These are phyloP conservation scores for Coemansia sp. DNA, from an alignment of 192 early-diverging fungal species.

Conservation along the genomic window DNA sequence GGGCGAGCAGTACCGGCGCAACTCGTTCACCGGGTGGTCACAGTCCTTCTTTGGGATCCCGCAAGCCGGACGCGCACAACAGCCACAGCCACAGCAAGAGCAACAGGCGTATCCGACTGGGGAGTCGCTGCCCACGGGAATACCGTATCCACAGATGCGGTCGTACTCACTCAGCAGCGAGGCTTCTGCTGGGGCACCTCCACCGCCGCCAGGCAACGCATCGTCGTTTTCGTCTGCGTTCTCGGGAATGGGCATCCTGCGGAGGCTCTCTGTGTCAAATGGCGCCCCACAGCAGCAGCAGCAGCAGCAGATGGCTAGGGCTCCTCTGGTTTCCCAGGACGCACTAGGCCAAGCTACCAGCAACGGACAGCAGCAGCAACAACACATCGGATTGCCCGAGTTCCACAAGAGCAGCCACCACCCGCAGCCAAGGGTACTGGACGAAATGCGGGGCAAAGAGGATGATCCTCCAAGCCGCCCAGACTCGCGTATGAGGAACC, in stretches of 20 bases:
- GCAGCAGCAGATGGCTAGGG: background rate
- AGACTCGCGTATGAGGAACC: slow-evolving; percentile 49
- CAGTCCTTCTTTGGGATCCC: slow-evolving; percentile 33
- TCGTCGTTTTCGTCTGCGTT: slow-evolving; percentile 28
- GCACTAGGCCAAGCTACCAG: slow-evolving; percentile 6
- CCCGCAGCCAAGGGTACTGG: slow-evolving; percentile 26
- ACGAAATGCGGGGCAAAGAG: slow-evolving; percentile 22
- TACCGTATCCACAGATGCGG: slow-evolving; percentile 7
- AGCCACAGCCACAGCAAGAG: slow-evolving; percentile 2
- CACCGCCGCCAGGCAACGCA: slow-evolving; percentile 4
- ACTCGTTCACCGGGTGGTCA: slow-evolving; percentile 39
- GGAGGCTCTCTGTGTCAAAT: slow-evolving; percentile 38
- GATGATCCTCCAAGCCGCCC: slow-evolving; percentile 42
- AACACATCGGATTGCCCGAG: no score
- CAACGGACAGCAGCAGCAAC: background rate
- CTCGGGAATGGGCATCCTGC: slow-evolving; percentile 44
- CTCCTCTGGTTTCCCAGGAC: background rate
- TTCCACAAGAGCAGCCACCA: slow-evolving; percentile 5
- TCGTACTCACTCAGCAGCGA: background rate
- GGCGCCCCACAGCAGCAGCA: slow-evolving; percentile 7
- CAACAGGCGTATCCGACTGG: slow-evolving; percentile 6
- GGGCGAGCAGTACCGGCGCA: slow-evolving; percentile 25
- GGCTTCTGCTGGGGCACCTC: background rate
- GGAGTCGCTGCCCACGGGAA: slow-evolving; percentile 2
- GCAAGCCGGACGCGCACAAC: slow-evolving; percentile 1